Evolutionary conservation across 495 filamentous ascomycete genomes (phyloP).

Genomic region (Aspergillus leporis): DNA sequence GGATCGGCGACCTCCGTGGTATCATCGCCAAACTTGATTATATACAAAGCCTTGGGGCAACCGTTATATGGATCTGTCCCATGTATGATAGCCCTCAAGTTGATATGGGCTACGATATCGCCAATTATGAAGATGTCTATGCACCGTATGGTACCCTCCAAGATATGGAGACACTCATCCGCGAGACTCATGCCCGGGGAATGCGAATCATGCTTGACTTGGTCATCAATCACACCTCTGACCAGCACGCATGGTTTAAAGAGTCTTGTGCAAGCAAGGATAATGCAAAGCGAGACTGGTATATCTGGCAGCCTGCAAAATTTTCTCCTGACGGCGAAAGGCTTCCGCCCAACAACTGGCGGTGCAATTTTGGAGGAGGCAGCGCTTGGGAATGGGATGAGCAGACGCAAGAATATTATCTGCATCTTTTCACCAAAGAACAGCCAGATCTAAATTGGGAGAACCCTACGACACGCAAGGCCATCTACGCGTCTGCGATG

Average conservation of each 20-base stretch:
- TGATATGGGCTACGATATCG: conserved; percentile 58
- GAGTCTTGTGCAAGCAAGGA: conserved; percentile 48
- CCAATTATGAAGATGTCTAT: conserved; percentile 58
- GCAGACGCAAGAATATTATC: conserved; percentile 52
- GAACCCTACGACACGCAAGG: conserved; percentile 45
- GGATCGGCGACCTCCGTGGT: conserved; percentile 59
- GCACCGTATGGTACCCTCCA: conserved; percentile 54
- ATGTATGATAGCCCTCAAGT: conserved; percentile 54
- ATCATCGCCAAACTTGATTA: conserved; percentile 61
- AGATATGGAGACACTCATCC: conserved; percentile 55
- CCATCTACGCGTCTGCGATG: conserved; percentile 49
- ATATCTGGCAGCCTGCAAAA: conserved; percentile 56
- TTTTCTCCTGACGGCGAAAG: conserved; percentile 51
- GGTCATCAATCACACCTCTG: conserved; percentile 60
- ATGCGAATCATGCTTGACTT: conserved; percentile 59
- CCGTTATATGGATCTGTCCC: conserved; percentile 42
- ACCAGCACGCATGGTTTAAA: conserved; percentile 59
- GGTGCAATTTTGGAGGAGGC: conserved; percentile 49
- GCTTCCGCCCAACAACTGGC: conserved; percentile 62
- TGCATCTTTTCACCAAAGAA: conserved; percentile 50
- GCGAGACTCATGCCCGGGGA: conserved; percentile 47
- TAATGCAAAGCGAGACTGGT: conserved; percentile 58
- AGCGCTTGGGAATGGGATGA: conserved; percentile 57
- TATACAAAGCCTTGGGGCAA: conserved; percentile 45
- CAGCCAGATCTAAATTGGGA: conserved; percentile 62